Percentiles rank a stretch among this genome's conserved stretches.
phyloP scores from a whole-genome alignment of 495 filamentous ascomycete species.

The Beverwykella pulmonaria region DNA sequence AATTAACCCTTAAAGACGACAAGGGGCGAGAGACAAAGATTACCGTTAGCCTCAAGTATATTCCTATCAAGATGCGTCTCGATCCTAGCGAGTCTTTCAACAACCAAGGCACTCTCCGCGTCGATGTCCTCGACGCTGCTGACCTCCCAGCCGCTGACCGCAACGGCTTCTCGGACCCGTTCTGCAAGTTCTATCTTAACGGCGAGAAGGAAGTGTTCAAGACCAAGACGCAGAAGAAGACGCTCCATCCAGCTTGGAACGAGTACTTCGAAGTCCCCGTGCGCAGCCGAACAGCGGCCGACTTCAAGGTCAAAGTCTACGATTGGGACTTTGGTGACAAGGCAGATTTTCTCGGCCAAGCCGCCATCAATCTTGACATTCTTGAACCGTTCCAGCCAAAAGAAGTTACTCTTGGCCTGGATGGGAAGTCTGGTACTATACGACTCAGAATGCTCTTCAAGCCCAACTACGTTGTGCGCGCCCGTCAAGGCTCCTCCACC shows the following conservation, averaged over 20 bases:
- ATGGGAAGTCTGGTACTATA: constrained; percentile 86
- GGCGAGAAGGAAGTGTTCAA: constrained; percentile 80
- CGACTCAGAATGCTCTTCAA: constrained; percentile 89
- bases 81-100: constrained; percentile 96
- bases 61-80: constrained; percentile 89
- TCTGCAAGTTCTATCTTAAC: constrained; percentile 89
- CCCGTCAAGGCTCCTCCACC: constrained; percentile 86
- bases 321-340: constrained; percentile 96
- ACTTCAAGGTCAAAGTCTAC: constrained; percentile 81
- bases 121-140: constrained; percentile 85
- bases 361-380: constrained; percentile 74
- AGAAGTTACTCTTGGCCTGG: constrained; percentile 72
- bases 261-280: constrained; percentile 87
- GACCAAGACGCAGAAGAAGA: constrained; percentile 95
- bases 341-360: constrained; percentile 78
- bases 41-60: constrained; percentile 89
- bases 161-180: constrained; percentile 95
- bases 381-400: constrained; percentile 82
- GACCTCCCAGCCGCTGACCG: constrained; percentile 90
- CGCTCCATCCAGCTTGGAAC: constrained; percentile 91
- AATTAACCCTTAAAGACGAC: constrained; percentile 72
- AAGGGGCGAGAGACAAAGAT: constrained; percentile 78
- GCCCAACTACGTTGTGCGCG: constrained; percentile 84
- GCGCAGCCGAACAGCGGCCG: constrained; percentile 78
- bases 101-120: constrained; percentile 91